These are phyloP conservation scores for Batrachochytrium dendrobatidis DNA, from an alignment of 371 early-diverging fungal species.

Conservation along the genomic window DNA sequence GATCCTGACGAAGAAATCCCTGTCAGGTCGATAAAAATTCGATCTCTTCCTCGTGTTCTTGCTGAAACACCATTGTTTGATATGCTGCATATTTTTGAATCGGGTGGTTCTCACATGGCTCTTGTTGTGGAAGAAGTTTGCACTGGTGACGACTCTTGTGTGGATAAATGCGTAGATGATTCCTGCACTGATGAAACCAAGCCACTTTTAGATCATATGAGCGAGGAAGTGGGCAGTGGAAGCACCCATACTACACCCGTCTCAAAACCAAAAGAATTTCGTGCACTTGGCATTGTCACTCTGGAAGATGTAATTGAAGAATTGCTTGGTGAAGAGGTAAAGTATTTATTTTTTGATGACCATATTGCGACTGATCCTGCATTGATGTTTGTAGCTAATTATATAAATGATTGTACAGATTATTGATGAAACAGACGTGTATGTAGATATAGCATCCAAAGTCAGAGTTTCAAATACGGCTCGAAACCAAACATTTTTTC, in stretches of 20 bases:
- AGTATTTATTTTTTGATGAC: not conserved
- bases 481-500: not conserved
- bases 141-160: not conserved
- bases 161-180: not conserved
- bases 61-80: conserved; percentile 74
- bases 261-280: not conserved
- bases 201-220: not conserved
- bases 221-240: not conserved
- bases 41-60: conserved; percentile 64
- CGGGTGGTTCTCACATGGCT: conserved; percentile 71
- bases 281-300: conserved; percentile 81
- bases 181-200: too few species aligned
- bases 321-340: conserved; percentile 76
- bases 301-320: conserved; percentile 96
- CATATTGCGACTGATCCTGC: too few species aligned
- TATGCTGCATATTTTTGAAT: conserved; percentile 89
- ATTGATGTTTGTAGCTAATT: too few species aligned
- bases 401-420: too few species aligned
- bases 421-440: conserved; percentile 88
- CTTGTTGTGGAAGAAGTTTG: conserved; percentile 55
- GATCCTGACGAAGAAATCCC: conserved; percentile 78
- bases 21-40: conserved; percentile 58
- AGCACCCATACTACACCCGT: conserved; percentile 11
- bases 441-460: conserved; percentile 60
- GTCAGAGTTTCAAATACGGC: conserved; percentile 32